A percentile compares a stretch with the other conserved stretches of the same genome.
Evolutionary conservation across 495 filamentous ascomycete genomes (phyloP).

Genomic region (Penicillium taxi): DNA sequence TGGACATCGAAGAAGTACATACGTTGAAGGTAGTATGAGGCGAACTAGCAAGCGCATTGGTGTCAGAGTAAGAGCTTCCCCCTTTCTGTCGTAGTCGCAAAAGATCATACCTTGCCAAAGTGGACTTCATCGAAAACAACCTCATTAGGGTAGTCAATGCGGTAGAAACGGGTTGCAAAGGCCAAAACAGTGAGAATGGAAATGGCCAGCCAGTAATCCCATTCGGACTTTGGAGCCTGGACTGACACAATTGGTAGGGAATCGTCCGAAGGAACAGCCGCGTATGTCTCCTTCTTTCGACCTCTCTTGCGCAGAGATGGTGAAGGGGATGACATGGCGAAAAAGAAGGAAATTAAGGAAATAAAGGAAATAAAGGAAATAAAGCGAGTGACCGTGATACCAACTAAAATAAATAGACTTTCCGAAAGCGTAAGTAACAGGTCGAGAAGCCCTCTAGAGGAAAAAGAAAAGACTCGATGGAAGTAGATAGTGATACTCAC

Average conservation of each 20-base stretch:
- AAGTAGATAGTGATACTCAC: slow-evolving; percentile 9
- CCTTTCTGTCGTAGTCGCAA: slow-evolving; percentile 7
- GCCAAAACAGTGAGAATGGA: slow-evolving; percentile 70
- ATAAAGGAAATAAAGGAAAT: too few relatives aligned
- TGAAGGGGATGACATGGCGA: slow-evolving; percentile 34
- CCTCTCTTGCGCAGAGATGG: slow-evolving; percentile 46
- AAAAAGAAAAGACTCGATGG: neutral
- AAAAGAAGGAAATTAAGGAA: slow-evolving; percentile 10
- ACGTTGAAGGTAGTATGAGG: slow-evolving; percentile 91
- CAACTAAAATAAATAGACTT: slow-evolving; percentile 32
- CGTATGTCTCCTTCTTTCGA: slow-evolving; percentile 36
- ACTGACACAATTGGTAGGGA: slow-evolving; percentile 16
- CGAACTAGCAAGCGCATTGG: slow-evolving; percentile 53
- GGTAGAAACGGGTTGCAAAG: slow-evolving; percentile 89
- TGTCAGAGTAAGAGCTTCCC: slow-evolving; percentile 11
- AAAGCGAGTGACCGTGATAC: slow-evolving; percentile 30
- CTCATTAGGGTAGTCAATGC: slow-evolving; percentile 86
- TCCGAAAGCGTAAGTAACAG: slow-evolving; percentile 9
- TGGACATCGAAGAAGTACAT: slow-evolving; percentile 99
- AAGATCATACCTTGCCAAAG: slow-evolving; percentile 82
- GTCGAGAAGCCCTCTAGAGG: slow-evolving; percentile 23
- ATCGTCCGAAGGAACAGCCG: slow-evolving; percentile 25
- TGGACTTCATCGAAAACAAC: slow-evolving; percentile 99
- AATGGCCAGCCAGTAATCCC: slow-evolving; percentile 80
- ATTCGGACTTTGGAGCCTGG: slow-evolving; percentile 47